phyloP scores from a whole-genome alignment of 2,329 filamentous ascomycete genomes.

The Coleophoma cylindrospora region DNA sequence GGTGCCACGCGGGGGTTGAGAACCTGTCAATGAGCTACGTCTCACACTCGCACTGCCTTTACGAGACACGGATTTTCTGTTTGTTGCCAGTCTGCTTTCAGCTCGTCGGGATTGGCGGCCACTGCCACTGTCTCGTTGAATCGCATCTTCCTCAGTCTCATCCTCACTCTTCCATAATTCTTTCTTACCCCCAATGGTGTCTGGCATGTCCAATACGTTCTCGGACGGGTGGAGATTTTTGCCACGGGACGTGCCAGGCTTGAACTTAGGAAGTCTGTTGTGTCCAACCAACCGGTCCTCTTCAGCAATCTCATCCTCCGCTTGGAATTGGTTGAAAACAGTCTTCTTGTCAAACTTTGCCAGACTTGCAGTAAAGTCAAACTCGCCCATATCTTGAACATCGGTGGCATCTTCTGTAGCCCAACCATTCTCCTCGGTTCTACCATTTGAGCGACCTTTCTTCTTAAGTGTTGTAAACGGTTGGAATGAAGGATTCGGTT shows the following conservation, averaged over 20 bases:
- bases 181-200: constrained; percentile 16
- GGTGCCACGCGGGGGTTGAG: constrained; percentile 16
- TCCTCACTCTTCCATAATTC: constrained; percentile 68
- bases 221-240: constrained; percentile 92
- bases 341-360: constrained; percentile 93
- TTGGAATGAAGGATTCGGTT: constrained; percentile 58
- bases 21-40: constrained; percentile 7
- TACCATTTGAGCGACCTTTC: constrained; percentile 36
- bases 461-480: constrained; percentile 56
- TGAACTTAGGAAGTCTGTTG: constrained; percentile 59
- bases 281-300: constrained; percentile 86
- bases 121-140: constrained; percentile 28
- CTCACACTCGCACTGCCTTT: constrained; percentile 24
- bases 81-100: constrained; percentile 29
- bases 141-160: constrained; percentile 19
- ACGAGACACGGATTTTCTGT: constrained; percentile 25
- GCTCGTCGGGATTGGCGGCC: constrained; percentile 31
- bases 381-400: constrained; percentile 87
- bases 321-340: constrained; percentile 87
- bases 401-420: constrained; percentile 95
- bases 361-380: constrained; percentile 85
- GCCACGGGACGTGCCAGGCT: constrained; percentile 68
- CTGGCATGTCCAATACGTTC: constrained; percentile 72
- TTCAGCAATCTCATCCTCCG: constrained; percentile 84
- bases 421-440: constrained; percentile 71